Percentiles rank a stretch among this genome's conserved stretches.
phyloP scores from a whole-genome alignment of 73 alveolate species.

The Tetrahymena thermophila region DNA sequence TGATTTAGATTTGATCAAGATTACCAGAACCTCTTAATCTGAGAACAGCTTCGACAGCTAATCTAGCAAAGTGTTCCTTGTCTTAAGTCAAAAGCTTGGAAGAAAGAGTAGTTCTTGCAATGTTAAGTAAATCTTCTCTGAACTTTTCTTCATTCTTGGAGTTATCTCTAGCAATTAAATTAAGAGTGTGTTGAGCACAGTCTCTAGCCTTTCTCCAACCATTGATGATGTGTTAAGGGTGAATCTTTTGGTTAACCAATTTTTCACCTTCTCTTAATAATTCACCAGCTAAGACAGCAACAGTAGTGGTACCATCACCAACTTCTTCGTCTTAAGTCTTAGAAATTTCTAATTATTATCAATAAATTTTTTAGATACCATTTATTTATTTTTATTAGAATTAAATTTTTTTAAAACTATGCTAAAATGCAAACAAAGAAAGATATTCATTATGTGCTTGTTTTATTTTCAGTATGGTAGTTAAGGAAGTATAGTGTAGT shows the following conservation, averaged over 20 bases:
- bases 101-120: conserved; percentile 93
- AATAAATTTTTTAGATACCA: not conserved
- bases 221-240: conserved; percentile 83
- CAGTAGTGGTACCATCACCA: conserved; percentile 98
- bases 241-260: conserved; percentile 75
- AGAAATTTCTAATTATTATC: conserved; percentile 62
- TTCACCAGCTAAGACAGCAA: conserved; percentile 93
- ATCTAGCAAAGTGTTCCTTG: conserved; percentile 88
- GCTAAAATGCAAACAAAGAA: not conserved
- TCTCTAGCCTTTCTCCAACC: conserved; percentile 96
- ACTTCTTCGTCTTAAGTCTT: conserved; percentile 93
- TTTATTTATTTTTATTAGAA: not conserved
- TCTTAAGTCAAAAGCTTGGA: conserved; percentile 89
- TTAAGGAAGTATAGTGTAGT: not conserved
- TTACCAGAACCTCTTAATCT: conserved; percentile 86
- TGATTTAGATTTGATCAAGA: conserved; percentile 83
- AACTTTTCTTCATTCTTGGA: conserved; percentile 62
- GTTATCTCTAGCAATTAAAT: conserved; percentile 64
- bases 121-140: conserved; percentile 81
- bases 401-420: too few relatives aligned
- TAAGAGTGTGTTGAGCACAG: conserved; percentile 68
- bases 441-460: too few relatives aligned
- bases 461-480: not conserved
- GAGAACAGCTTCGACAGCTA: conserved; percentile 95
- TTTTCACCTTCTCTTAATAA: conserved; percentile 94